Conservation (phyloP, 768 basidiomycete species). For the Podaxis mareebaensis region DNA sequence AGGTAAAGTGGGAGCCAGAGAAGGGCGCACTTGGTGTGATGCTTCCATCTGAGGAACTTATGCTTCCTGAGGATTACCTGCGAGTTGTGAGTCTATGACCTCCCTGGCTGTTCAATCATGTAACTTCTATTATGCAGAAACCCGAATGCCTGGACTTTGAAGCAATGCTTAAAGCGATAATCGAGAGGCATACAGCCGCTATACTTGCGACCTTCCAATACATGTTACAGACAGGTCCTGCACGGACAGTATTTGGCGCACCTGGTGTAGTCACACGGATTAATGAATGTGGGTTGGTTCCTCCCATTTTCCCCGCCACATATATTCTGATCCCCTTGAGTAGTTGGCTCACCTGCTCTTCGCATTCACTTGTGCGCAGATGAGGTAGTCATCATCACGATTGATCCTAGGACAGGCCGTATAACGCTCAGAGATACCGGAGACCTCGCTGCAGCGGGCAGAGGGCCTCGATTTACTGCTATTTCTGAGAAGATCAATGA, state of each 20-base stretch:
- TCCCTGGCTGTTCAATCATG: background rate
- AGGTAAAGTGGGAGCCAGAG: constrained; percentile 79
- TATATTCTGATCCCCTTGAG: constrained; percentile 2
- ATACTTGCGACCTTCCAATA: constrained; percentile 59
- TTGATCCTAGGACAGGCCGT: constrained; percentile 80
- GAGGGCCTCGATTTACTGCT: constrained; percentile 62
- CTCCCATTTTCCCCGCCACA: background rate
- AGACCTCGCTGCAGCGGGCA: constrained; percentile 72
- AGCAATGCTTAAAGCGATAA: constrained; percentile 59
- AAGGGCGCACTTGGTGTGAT: constrained; percentile 63
- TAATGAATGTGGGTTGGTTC: constrained; percentile 48
- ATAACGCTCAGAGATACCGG: constrained; percentile 80
- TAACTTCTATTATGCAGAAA: constrained; percentile 40
- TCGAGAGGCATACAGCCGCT: constrained; percentile 63
- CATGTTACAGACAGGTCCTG: constrained; percentile 51
- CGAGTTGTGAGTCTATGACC: constrained; percentile 51
- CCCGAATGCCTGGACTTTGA: constrained; percentile 76
- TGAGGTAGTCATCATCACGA: constrained; percentile 72
- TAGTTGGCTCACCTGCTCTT: constrained; percentile 60
- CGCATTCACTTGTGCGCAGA: constrained; percentile 74
- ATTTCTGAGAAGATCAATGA: constrained; percentile 69
- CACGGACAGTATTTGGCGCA: constrained; percentile 57
- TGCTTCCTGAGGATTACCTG: constrained; percentile 43
- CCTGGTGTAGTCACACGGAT: constrained; percentile 59
- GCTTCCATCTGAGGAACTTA: constrained; percentile 48